phyloP scores from a whole-genome alignment of 345 rosid genomes.

The Salix suchowensis region DNA sequence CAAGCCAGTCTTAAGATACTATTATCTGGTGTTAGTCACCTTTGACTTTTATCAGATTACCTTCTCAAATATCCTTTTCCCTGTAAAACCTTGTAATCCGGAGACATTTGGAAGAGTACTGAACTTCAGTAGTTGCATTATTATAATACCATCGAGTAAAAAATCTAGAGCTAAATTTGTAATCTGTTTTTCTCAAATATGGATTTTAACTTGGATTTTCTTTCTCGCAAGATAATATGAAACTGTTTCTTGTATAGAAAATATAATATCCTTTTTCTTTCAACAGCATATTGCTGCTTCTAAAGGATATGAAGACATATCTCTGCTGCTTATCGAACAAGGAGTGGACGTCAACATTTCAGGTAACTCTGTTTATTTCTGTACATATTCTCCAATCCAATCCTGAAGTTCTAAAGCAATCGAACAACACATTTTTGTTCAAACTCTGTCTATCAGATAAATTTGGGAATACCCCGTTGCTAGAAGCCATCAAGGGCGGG shows the following conservation, averaged over 20 bases:
- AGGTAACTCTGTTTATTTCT: constrained; percentile 26
- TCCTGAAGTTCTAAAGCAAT: background rate
- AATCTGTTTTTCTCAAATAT: background rate
- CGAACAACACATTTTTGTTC: background rate
- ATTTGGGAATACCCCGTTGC: constrained; percentile 64
- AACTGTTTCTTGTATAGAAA: background rate
- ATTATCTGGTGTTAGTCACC: background rate
- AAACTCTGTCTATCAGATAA: constrained; percentile 37
- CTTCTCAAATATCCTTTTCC: too few relatives aligned
- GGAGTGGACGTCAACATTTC: constrained; percentile 43
- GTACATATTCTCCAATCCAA: too few relatives aligned
- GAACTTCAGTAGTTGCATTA: too few relatives aligned
- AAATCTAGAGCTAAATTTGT: background rate
- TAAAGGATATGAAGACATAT: constrained; percentile 63
- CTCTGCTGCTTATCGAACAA: constrained; percentile 55
- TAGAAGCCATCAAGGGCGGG: constrained; percentile 74
- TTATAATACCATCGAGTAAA: background rate
- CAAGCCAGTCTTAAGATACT: background rate
- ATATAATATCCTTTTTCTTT: background rate
- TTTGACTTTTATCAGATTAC: too few relatives aligned
- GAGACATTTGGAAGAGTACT: background rate
- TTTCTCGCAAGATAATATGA: background rate
- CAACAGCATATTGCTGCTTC: constrained; percentile 76
- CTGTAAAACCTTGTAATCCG: background rate
- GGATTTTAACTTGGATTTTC: background rate